Percentiles rank a stretch among this genome's conserved stretches.
phyloP scores from a whole-genome alignment of 768 basidiomycete genomes.

The Mycena polygramma region DNA sequence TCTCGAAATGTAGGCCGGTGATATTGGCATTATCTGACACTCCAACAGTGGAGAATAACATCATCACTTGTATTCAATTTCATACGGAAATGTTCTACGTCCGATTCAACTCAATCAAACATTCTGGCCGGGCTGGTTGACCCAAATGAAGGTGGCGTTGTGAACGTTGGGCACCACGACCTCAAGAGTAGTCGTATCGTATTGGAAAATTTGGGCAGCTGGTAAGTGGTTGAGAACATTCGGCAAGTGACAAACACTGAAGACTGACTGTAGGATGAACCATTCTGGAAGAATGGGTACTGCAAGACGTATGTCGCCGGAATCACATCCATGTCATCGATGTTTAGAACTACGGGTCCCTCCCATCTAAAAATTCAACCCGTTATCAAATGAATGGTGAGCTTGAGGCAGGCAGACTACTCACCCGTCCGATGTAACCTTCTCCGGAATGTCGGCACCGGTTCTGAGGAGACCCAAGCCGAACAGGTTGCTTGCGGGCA shows the following conservation, averaged over 20 bases:
- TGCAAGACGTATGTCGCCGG: constrained; percentile 31
- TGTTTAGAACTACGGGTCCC: constrained; percentile 27
- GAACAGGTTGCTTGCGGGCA: constrained; percentile 26
- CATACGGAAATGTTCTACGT: too few species aligned
- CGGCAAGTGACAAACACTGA: not conserved
- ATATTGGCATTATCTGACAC: too few species aligned
- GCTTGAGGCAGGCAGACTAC: not conserved
- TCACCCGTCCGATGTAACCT: constrained; percentile 21
- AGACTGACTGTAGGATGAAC: constrained; percentile 27
- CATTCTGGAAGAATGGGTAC: constrained; percentile 35
- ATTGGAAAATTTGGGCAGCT: constrained; percentile 34
- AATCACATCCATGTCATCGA: constrained; percentile 28
- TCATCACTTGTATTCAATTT: too few species aligned
- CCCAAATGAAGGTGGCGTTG: constrained; percentile 30
- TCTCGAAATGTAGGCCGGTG: too few species aligned
- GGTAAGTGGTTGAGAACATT: not conserved
- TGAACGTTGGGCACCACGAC: constrained; percentile 28
- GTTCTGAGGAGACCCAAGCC: constrained; percentile 30
- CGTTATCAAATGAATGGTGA: not conserved
- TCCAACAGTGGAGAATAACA: too few species aligned
- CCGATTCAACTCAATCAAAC: constrained; percentile 4
- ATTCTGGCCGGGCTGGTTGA: constrained; percentile 26
- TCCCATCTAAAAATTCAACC: constrained; percentile 18
- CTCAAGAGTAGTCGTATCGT: constrained; percentile 23
- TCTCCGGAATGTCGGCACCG: constrained; percentile 19